Conservation (phyloP, 352 stramenopile species). For the Globisporangium cystogenes region DNA sequence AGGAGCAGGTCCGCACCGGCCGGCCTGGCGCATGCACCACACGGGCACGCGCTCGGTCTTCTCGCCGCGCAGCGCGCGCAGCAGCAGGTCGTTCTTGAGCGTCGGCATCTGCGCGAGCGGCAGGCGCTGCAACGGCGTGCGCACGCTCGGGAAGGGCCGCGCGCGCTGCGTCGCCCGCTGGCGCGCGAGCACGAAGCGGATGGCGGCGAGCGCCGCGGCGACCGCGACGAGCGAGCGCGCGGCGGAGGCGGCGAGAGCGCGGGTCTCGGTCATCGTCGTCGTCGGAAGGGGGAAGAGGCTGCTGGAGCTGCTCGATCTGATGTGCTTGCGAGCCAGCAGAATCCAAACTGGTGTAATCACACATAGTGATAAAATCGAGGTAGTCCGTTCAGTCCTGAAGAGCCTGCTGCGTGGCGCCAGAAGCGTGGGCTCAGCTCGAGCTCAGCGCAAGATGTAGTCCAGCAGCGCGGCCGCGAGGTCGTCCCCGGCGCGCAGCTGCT, state of each 20-base stretch:
- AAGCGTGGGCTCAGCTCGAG: no score
- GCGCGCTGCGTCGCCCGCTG: conserved; percentile 36
- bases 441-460: neutral
- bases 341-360: no score
- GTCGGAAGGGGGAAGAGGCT: neutral
- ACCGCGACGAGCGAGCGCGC: conserved; percentile 23
- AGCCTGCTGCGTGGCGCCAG: no score
- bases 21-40: conserved; percentile 98
- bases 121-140: conserved; percentile 68
- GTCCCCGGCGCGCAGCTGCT: neutral
- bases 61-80: conserved; percentile 83
- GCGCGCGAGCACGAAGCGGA: conserved; percentile 52
- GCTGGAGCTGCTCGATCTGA: neutral
- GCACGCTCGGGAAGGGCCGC: conserved; percentile 53
- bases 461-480: neutral
- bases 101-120: conserved; percentile 65
- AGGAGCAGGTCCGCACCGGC: conserved; percentile 75
- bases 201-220: conserved; percentile 46
- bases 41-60: conserved; percentile 90
- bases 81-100: conserved; percentile 88
- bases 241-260: conserved; percentile 5
- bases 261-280: conserved; percentile 12
- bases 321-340: neutral
- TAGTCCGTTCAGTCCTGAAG: no score
- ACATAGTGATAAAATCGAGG: no score